These are phyloP conservation scores for Psidium friedrichsthalianum DNA, from an alignment of 345 rosid genomes.

Conservation along the genomic window DNA sequence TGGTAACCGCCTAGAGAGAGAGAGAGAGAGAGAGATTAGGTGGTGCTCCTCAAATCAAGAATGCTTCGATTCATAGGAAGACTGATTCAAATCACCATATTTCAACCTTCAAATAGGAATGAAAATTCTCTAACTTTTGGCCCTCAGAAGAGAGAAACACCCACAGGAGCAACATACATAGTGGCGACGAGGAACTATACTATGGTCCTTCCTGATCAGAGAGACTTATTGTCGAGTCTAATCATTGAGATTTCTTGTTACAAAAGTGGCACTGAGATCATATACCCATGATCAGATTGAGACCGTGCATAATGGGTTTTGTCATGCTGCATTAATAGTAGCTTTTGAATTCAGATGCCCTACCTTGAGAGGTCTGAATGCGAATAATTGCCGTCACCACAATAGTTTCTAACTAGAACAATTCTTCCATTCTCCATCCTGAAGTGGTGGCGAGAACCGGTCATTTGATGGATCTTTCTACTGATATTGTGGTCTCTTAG, in stretches of 20 bases:
- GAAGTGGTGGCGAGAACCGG: slow-evolving; percentile 6
- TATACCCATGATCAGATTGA: neutral
- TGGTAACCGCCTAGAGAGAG: neutral
- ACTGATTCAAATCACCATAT: neutral
- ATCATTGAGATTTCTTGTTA: neutral
- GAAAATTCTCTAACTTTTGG: neutral
- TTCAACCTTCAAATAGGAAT: neutral
- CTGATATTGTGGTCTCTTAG: slow-evolving; percentile 4
- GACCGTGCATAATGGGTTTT: neutral
- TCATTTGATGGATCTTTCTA: neutral
- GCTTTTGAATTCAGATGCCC: neutral
- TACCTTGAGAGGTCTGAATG: neutral
- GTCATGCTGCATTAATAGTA: neutral
- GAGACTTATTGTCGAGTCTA: neutral
- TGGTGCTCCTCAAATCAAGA: neutral
- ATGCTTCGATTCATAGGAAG: neutral
- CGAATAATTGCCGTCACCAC: neutral
- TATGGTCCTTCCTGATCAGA: neutral
- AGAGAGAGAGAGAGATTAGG: neutral
- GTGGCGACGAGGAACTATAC: neutral
- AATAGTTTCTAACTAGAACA: slow-evolving; percentile 10
- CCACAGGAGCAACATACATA: neutral
- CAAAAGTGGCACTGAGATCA: neutral
- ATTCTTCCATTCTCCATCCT: slow-evolving; percentile 34
- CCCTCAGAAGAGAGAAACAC: neutral